phyloP scores from a whole-genome alignment of 805 yeast genomes.

The Jamesozyma piceae region DNA sequence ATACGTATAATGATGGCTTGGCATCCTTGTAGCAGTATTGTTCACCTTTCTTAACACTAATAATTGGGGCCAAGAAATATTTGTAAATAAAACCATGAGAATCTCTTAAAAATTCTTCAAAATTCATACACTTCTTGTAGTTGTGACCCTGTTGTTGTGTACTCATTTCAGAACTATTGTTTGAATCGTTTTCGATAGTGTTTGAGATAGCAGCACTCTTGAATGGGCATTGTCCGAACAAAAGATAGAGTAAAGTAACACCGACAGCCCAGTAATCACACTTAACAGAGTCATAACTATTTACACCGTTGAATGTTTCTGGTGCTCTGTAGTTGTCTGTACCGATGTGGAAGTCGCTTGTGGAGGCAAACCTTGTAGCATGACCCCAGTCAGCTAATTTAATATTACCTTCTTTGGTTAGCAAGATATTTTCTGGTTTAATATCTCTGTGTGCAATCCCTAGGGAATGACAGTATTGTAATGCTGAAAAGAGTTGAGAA shows the following conservation, averaged over 20 bases:
- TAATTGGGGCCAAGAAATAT: slow-evolving; percentile 16
- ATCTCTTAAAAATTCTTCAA: slow-evolving; percentile 35
- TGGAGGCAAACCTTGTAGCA: slow-evolving; percentile 34
- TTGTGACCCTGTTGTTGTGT: neutral
- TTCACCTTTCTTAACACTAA: slow-evolving; percentile 6
- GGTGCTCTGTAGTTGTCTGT: slow-evolving; percentile 92
- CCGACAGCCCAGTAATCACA: slow-evolving; percentile 89
- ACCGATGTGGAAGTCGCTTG: slow-evolving; percentile 43
- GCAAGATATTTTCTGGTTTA: slow-evolving; percentile 62
- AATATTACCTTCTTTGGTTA: slow-evolving; percentile 42
- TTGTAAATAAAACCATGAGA: slow-evolving; percentile 19
- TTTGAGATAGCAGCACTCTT: slow-evolving; percentile 24
- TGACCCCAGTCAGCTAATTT: slow-evolving; percentile 73
- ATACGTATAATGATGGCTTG: slow-evolving; percentile 11
- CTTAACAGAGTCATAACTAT: slow-evolving; percentile 55
- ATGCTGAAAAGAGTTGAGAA: slow-evolving; percentile 43
- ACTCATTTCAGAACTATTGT: neutral
- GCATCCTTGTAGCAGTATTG: slow-evolving; percentile 4
- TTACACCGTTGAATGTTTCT: slow-evolving; percentile 45
- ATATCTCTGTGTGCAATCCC: slow-evolving; percentile 64
- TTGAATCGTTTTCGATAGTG: neutral
- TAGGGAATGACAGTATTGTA: slow-evolving; percentile 44
- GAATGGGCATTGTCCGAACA: slow-evolving; percentile 82
- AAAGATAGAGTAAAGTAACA: slow-evolving; percentile 63
- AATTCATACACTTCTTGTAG: slow-evolving; percentile 5